Base-by-base conservation (phyloP, 176 grass and related monocot species). In the Avena eriantha region DNA sequence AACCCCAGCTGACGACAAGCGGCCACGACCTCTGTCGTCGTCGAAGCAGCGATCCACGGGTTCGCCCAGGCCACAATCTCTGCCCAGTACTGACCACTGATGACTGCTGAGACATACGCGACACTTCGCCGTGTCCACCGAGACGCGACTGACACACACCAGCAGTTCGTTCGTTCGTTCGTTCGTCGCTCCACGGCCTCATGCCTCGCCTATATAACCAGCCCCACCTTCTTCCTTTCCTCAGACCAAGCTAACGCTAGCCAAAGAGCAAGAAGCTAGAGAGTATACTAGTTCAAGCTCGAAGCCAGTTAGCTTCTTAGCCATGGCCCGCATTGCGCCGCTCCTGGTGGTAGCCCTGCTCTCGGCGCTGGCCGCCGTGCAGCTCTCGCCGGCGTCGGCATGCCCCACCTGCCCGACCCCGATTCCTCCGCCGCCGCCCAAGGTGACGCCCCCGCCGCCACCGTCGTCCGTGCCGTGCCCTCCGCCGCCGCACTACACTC, bases 401-500 rank as follows among this genome's bases (percentile, higher is more conserved):
- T 96, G 94, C 82, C 39, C 87, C 18, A 10, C n/a, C 83, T 96
- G 91, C 89, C 50, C 89, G 13, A 92, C 50, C 10, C 92, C 89
- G 23, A 80, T 14, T 0, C 73, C 89, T 2, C 85, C 85, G 12
- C 76, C 84, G 23, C 83, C 87, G 69, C 56, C 69, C 21, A 81
- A 81, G 79, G 79, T 23, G 39, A 50, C 17, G 29, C 85, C 80
- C 16, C 69, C 56, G 48, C 61, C 73, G 1, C 82, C 74, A 0
- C 82, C 89, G 0, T 67, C 80, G 41, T 84, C 83, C 16, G 83
- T 84, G 31, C 87, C 88, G 18, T 89, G 75, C 31, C 84, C 91
- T 1, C 87, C 85, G 1, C 81, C 90, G 19, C 64, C 77, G 77
- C 8, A 41, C 61, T 15, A 36, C 80, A 2, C 35, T 8, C 74